These are phyloP conservation scores for Forsythia viridissima DNA, from an alignment of 257 asterid species.

Conservation along the genomic window DNA sequence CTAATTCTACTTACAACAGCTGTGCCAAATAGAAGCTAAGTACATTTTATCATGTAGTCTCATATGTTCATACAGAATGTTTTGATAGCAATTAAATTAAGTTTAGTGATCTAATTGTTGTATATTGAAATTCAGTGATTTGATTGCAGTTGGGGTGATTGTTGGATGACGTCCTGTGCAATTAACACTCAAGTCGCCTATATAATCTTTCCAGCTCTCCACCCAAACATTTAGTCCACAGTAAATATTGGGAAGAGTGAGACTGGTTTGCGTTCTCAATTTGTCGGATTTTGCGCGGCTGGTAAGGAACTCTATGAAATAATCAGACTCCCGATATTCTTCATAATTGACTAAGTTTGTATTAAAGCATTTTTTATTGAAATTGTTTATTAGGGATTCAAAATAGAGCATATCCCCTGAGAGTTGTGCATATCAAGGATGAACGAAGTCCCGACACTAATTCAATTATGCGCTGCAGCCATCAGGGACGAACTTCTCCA, in stretches of 20 bases:
- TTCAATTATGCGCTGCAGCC: slow-evolving; percentile 52
- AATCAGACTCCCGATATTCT: not conserved
- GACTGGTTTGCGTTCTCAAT: not conserved
- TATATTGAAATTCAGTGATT: too few relatives aligned
- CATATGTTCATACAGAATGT: too few relatives aligned
- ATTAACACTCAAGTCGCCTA: too few relatives aligned
- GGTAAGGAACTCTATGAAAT: not conserved
- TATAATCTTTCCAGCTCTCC: too few relatives aligned
- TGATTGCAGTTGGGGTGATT: too few relatives aligned
- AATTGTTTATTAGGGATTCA: not conserved
- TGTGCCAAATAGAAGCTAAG: too few relatives aligned
- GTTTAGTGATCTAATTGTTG: too few relatives aligned
- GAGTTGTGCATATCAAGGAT: slow-evolving; percentile 21
- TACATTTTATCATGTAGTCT: too few relatives aligned
- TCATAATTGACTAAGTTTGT: not conserved
- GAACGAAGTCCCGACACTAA: slow-evolving; percentile 51
- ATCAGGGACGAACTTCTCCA: slow-evolving; percentile 54
- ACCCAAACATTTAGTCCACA: not conserved
- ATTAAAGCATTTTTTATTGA: not conserved
- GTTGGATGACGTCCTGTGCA: too few relatives aligned
- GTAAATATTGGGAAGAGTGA: not conserved
- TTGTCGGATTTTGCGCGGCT: not conserved
- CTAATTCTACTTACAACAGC: too few relatives aligned
- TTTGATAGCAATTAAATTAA: too few relatives aligned
- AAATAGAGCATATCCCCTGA: not conserved